These are phyloP conservation scores for Arabis hirsuta DNA, from an alignment of 345 rosid genomes.

Conservation along the genomic window DNA sequence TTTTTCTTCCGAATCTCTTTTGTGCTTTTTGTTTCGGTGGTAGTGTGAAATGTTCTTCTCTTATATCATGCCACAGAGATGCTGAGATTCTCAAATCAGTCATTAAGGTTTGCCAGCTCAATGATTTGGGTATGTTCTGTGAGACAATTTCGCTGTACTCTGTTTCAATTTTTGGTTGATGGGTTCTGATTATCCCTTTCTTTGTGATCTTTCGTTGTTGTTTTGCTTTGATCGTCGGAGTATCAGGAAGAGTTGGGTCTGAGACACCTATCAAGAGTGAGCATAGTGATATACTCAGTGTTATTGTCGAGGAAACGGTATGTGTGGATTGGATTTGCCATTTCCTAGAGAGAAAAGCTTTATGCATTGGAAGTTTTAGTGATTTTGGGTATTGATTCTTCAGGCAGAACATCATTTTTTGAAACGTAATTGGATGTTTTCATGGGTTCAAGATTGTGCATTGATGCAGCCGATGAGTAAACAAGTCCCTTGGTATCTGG, in stretches of 20 bases:
- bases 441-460: constrained; percentile 89
- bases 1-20: neutral
- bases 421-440: constrained; percentile 84
- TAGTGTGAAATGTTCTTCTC: neutral
- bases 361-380: neutral
- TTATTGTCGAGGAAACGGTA: constrained; percentile 84
- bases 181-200: neutral
- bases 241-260: constrained; percentile 84
- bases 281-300: constrained; percentile 59
- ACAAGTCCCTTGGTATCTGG: constrained; percentile 94
- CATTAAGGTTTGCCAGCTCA: constrained; percentile 64
- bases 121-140: constrained; percentile 52
- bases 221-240: constrained; percentile 61
- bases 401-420: constrained; percentile 82
- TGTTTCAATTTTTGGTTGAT: neutral
- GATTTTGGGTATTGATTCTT: constrained; percentile 17
- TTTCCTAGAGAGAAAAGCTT: neutral
- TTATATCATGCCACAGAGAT: constrained; percentile 52
- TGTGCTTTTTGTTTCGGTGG: neutral
- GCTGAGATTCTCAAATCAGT: constrained; percentile 64
- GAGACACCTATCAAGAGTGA: constrained; percentile 76
- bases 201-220: neutral
- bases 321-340: neutral
- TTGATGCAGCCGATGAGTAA: constrained; percentile 73
- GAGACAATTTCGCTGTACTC: neutral